Evolutionary conservation across 2,329 filamentous ascomycete genomes (phyloP).

Genomic region (Neobulgaria alba): DNA sequence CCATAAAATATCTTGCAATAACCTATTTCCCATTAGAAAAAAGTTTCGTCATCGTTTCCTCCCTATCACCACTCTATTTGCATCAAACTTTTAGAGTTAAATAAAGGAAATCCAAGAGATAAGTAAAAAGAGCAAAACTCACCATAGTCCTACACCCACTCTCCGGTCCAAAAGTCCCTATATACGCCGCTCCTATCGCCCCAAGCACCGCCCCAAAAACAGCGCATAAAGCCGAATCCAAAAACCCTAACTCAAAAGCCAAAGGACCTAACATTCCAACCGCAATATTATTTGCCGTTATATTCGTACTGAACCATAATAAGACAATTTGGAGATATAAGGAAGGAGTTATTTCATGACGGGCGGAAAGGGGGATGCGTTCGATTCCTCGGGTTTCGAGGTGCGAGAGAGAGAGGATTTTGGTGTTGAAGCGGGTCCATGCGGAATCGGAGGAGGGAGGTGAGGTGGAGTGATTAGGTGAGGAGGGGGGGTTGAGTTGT

Average conservation of each 20-base stretch:
- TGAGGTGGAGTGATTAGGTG: too few relatives aligned
- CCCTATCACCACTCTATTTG: too few relatives aligned
- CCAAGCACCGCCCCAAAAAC: slow-evolving; percentile 48
- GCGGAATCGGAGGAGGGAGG: neutral
- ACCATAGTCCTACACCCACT: slow-evolving; percentile 54
- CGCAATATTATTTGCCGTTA: slow-evolving; percentile 53
- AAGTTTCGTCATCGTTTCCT: neutral
- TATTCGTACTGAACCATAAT: slow-evolving; percentile 53
- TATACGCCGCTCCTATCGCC: slow-evolving; percentile 44
- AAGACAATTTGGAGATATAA: slow-evolving; percentile 41
- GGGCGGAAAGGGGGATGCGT: neutral
- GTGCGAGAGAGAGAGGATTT: slow-evolving; percentile 1
- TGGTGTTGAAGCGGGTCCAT: slow-evolving; percentile 1
- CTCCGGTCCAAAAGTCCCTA: slow-evolving; percentile 51
- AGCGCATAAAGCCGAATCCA: slow-evolving; percentile 44
- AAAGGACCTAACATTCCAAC: slow-evolving; percentile 52
- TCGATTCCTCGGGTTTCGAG: slow-evolving; percentile 3
- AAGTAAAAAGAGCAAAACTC: too few relatives aligned
- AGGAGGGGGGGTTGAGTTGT: too few relatives aligned
- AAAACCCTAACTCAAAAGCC: slow-evolving; percentile 46
- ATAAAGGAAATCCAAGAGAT: too few relatives aligned
- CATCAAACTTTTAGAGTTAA: too few relatives aligned
- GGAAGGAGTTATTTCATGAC: slow-evolving; percentile 1
- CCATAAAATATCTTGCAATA: slow-evolving; percentile 51
- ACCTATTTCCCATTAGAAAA: slow-evolving; percentile 30